Evolutionary conservation across 176 grass and related monocot genomes (phyloP).

Genomic region (Thinopyrum elongatum): DNA sequence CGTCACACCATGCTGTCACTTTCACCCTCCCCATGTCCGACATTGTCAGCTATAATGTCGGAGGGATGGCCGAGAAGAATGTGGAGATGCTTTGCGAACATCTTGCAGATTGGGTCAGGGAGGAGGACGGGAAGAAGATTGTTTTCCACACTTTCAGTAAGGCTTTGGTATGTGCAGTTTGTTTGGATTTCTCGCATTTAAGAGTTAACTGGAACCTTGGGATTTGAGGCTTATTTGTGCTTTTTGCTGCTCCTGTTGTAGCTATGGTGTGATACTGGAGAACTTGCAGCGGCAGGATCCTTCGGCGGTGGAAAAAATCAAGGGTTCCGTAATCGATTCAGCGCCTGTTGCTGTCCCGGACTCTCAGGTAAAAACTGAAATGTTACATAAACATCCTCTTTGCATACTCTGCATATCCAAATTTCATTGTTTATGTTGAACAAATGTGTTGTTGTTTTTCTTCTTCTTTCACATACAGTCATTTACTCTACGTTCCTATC

Average conservation of each 20-base stretch:
- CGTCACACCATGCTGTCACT: conserved; percentile 73
- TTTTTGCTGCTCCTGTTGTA: conserved; percentile 12
- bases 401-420: neutral
- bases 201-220: neutral
- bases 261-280: conserved; percentile 76
- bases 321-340: conserved; percentile 71
- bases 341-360: conserved; percentile 78
- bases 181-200: neutral
- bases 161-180: conserved; percentile 59
- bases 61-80: conserved; percentile 78
- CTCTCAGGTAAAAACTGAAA: conserved; percentile 28
- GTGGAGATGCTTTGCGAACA: conserved; percentile 66
- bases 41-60: conserved; percentile 69
- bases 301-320: conserved; percentile 65
- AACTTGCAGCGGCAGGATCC: conserved; percentile 62
- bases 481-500: too few species aligned
- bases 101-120: too few species aligned
- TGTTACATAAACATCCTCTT: neutral
- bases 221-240: neutral
- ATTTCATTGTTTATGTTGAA: neutral
- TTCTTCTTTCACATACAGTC: too few species aligned
- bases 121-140: conserved; percentile 73
- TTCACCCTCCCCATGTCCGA: conserved; percentile 84
- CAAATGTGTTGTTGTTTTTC: neutral
- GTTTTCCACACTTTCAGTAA: conserved; percentile 96